Conservation (phyloP, 2,329 filamentous ascomycete species). For the Colletotrichum sublineola region DNA sequence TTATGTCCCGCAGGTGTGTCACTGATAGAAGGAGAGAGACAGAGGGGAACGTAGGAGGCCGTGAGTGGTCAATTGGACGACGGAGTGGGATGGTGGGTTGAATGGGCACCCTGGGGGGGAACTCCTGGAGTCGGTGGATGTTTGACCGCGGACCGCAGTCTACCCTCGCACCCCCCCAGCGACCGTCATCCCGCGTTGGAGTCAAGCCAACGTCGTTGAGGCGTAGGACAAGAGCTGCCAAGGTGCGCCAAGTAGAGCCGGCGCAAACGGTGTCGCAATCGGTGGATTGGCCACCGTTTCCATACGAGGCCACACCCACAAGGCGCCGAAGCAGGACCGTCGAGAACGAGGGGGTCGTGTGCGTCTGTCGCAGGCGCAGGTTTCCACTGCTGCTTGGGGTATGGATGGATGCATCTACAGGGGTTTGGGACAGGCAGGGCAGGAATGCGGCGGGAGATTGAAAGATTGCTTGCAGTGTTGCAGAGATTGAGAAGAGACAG, state of each 20-base stretch:
- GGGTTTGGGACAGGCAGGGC: no score
- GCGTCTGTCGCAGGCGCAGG: conserved; percentile 15
- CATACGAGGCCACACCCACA: conserved; percentile 31
- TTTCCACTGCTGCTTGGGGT: conserved; percentile 1
- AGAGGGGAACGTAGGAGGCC: background rate
- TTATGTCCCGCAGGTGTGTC: background rate
- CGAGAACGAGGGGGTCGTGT: conserved; percentile 5
- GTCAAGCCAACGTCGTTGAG: conserved; percentile 32
- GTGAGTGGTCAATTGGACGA: conserved; percentile 27
- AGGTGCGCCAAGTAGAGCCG: conserved; percentile 37
- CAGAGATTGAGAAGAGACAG: background rate
- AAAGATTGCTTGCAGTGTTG: conserved; percentile 6
- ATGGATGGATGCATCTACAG: no score
- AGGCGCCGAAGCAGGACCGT: background rate
- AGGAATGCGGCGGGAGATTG: background rate
- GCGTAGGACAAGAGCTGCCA: conserved; percentile 40
- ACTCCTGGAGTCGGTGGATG: conserved; percentile 30
- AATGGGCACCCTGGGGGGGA: conserved; percentile 18
- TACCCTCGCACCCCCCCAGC: background rate
- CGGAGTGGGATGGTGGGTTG: conserved; percentile 21
- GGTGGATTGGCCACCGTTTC: conserved; percentile 28
- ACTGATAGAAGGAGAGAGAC: background rate
- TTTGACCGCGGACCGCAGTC: background rate
- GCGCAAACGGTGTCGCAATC: conserved; percentile 34
- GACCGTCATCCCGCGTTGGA: conserved; percentile 36